Conservation (phyloP, 306 rosid genomes). For the Parietaria judaica region DNA sequence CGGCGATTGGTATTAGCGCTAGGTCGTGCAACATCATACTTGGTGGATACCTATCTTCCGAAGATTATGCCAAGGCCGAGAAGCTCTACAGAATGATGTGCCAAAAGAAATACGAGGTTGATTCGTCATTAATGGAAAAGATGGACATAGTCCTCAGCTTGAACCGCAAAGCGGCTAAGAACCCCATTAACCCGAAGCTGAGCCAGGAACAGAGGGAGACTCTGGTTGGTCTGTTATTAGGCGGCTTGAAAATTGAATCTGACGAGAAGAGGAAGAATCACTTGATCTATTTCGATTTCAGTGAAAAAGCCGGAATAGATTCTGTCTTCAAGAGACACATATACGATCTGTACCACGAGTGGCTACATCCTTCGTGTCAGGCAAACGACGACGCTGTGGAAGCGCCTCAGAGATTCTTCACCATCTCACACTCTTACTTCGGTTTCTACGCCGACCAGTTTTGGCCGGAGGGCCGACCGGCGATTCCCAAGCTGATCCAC, state of each 20-base stretch:
- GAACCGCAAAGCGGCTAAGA: constrained; percentile 47
- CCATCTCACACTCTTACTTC: constrained; percentile 60
- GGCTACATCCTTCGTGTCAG: constrained; percentile 82
- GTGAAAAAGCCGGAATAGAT: constrained; percentile 38
- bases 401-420: constrained; percentile 50
- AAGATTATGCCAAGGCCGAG: constrained; percentile 60
- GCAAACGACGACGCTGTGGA: constrained; percentile 34
- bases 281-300: constrained; percentile 56
- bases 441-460: constrained; percentile 83
- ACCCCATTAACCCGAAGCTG: constrained; percentile 54
- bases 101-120: constrained; percentile 64
- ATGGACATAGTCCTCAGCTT: constrained; percentile 66
- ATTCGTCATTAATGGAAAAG: constrained; percentile 55
- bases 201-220: constrained; percentile 85
- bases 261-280: constrained; percentile 65
- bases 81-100: constrained; percentile 68
- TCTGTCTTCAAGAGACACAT: constrained; percentile 52
- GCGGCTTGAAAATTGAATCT: constrained; percentile 73
- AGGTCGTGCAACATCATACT: constrained; percentile 81
- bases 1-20: constrained; percentile 49
- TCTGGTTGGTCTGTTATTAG: constrained; percentile 73
- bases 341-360: constrained; percentile 61
- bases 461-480: constrained; percentile 65
- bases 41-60: constrained; percentile 63
- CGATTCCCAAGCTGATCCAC: constrained; percentile 75